phyloP scores from a whole-genome alignment of 2,329 filamentous ascomycete species.

The Corinectria fuckeliana region DNA sequence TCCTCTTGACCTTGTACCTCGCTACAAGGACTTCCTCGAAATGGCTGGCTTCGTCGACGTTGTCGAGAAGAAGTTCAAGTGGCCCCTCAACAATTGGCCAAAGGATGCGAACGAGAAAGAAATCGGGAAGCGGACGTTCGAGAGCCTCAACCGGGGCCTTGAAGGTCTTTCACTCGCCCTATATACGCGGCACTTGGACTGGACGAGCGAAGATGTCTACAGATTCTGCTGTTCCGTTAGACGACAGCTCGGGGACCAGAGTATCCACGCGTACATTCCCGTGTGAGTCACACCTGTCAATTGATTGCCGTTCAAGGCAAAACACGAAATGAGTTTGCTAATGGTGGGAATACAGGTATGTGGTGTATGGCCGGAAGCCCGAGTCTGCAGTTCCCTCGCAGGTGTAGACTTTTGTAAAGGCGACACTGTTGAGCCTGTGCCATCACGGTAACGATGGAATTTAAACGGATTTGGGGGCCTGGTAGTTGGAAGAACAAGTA shows the following conservation, averaged over 20 bases:
- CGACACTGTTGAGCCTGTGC: no score
- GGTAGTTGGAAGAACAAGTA: no score
- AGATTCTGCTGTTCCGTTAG: background rate
- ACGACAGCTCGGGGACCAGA: background rate
- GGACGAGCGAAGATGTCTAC: constrained; percentile 9
- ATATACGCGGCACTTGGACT: constrained; percentile 6
- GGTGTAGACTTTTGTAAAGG: background rate
- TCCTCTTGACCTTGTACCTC: background rate
- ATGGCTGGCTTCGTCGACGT: constrained; percentile 1
- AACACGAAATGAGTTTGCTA: background rate
- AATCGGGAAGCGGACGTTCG: constrained; percentile 4
- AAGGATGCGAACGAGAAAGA: constrained; percentile 8
- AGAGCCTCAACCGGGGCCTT: constrained; percentile 9
- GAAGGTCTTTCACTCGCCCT: constrained; percentile 8
- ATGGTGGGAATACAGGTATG: background rate
- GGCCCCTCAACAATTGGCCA: constrained; percentile 12
- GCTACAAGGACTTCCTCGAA: constrained; percentile 1
- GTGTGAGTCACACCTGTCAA: background rate
- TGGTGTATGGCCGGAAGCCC: constrained; percentile 12
- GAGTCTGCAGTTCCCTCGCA: background rate
- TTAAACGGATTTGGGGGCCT: no score
- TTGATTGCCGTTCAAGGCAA: background rate
- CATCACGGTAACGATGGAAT: no score
- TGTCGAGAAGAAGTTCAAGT: constrained; percentile 9
- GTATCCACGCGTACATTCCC: constrained; percentile 11